Conservation (phyloP, 768 basidiomycete genomes). For the Tricholoma bakamatsutake region DNA sequence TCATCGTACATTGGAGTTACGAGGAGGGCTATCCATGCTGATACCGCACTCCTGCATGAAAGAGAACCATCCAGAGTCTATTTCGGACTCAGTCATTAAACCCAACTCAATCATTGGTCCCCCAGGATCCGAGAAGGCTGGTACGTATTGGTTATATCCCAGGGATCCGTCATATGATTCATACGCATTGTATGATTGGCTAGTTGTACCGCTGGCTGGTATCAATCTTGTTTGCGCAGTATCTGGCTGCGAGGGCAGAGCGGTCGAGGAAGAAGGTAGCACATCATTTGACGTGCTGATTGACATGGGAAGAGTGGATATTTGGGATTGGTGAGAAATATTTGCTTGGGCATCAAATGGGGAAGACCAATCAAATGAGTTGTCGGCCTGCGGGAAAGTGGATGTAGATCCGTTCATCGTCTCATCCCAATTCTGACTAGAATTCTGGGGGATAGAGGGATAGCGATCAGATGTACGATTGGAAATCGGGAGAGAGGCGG, state of each 20-base stretch:
- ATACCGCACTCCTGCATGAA: conserved; percentile 48
- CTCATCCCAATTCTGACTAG: background rate
- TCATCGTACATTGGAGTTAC: background rate
- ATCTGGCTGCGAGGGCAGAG: background rate
- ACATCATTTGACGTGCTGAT: background rate
- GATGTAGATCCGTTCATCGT: background rate
- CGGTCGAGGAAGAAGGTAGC: background rate
- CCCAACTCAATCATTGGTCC: conserved; percentile 39
- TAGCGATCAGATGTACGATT: background rate
- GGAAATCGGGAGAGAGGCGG: background rate
- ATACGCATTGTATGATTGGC: background rate
- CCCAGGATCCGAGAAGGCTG: conserved; percentile 16
- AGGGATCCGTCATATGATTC: background rate
- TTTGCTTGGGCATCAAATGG: background rate
- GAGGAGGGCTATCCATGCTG: conserved; percentile 13
- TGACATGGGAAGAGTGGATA: background rate
- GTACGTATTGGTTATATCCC: background rate
- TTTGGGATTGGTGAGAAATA: background rate
- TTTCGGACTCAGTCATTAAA: conserved; percentile 36
- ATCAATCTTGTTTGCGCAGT: background rate
- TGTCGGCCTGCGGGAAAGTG: conserved; percentile 13
- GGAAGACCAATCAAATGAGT: conserved; percentile 15
- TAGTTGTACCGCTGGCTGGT: background rate
- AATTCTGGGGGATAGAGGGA: background rate
- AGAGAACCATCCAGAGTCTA: conserved; percentile 44